phyloP scores from a whole-genome alignment of 2,329 filamentous ascomycete species.

The Alternaria burnsii region DNA sequence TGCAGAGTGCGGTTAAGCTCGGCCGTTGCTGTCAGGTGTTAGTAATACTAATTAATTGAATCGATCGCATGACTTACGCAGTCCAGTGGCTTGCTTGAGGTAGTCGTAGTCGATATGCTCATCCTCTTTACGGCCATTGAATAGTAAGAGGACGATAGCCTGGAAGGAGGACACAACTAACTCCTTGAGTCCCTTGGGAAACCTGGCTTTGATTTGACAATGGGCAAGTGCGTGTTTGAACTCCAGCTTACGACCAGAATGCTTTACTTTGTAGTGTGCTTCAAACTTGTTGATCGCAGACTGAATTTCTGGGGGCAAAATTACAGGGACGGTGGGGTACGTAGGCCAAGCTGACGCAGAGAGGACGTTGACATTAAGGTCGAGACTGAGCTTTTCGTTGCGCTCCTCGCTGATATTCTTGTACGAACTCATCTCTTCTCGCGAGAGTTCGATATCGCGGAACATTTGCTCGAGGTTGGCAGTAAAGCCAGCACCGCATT shows the following conservation, averaged over 20 bases:
- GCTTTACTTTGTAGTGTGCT: constrained; percentile 84
- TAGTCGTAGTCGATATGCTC: constrained; percentile 77
- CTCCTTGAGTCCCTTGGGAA: constrained; percentile 83
- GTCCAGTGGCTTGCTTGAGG: constrained; percentile 76
- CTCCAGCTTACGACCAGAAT: constrained; percentile 82
- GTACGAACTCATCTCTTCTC: constrained; percentile 92
- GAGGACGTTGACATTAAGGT: constrained; percentile 88
- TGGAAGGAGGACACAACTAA: constrained; percentile 92
- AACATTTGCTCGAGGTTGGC: constrained; percentile 99
- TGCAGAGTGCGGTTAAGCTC: constrained; percentile 92
- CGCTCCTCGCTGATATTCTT: constrained; percentile 72
- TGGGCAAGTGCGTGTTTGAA: constrained; percentile 97
- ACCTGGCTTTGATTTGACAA: constrained; percentile 82
- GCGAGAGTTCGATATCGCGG: constrained; percentile 92
- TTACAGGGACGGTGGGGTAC: constrained; percentile 79
- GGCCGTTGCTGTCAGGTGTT: constrained; percentile 63
- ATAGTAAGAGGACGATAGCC: constrained; percentile 86
- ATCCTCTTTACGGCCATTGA: constrained; percentile 74
- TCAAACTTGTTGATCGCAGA: constrained; percentile 84
- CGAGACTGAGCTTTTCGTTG: constrained; percentile 66
- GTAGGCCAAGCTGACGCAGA: constrained; percentile 92
- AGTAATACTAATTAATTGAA: constrained; percentile 7
- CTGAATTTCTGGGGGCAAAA: constrained; percentile 78
- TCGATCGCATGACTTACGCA: constrained; percentile 61
- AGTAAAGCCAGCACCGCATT: constrained; percentile 93